Conservation (phyloP, 768 basidiomycete genomes). For the Tremella mesenterica region DNA sequence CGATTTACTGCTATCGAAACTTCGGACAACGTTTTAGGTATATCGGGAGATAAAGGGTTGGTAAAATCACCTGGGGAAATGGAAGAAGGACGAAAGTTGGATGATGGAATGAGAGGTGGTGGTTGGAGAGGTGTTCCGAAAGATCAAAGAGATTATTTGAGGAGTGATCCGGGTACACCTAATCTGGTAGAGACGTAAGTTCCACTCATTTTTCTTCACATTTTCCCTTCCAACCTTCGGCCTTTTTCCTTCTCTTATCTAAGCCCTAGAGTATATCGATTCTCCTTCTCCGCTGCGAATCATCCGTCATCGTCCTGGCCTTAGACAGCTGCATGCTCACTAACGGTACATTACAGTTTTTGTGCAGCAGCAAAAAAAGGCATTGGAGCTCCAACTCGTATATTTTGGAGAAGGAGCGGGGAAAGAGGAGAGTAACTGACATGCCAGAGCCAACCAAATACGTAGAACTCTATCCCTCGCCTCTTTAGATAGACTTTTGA, state of each 20-base stretch:
- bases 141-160: constrained; percentile 24
- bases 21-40: background rate
- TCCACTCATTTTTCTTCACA: background rate
- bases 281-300: no score
- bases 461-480: constrained; percentile 43
- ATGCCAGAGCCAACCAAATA: constrained; percentile 41
- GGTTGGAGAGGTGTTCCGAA: constrained; percentile 17
- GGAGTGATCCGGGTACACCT: constrained; percentile 42
- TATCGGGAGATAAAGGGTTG: constrained; percentile 1
- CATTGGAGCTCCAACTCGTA: no score
- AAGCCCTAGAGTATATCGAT: no score
- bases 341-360: no score
- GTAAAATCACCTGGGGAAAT: background rate
- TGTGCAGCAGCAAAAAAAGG: no score
- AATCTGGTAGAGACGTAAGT: constrained; percentile 43
- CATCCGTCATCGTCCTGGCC: background rate
- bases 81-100: constrained; percentile 4
- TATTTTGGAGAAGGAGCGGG: no score
- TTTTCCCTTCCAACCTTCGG: no score
- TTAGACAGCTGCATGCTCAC: background rate
- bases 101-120: constrained; percentile 4
- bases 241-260: no score
- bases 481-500: constrained; percentile 34
- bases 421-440: constrained; percentile 1
- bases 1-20: constrained; percentile 10